phyloP scores from a whole-genome alignment of 2,329 filamentous ascomycete genomes.

The Neospermospora avenae region DNA sequence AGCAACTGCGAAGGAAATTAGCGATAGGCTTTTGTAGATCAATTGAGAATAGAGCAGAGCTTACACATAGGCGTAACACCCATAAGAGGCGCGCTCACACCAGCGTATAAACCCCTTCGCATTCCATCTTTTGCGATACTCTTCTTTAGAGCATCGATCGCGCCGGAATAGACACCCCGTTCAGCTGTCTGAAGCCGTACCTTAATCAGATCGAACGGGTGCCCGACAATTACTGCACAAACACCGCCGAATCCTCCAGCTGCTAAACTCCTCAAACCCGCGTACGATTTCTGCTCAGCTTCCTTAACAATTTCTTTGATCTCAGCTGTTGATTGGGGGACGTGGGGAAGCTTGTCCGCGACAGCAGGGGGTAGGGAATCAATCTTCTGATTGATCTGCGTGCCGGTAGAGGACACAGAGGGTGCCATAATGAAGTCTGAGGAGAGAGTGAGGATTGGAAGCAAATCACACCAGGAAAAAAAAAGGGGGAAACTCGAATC shows the following conservation, averaged over 20 bases:
- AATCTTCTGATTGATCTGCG: constrained; percentile 30
- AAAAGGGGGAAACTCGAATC: neutral
- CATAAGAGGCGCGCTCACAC: constrained; percentile 89
- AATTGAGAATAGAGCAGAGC: constrained; percentile 38
- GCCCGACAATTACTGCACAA: constrained; percentile 89
- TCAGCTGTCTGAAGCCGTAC: constrained; percentile 96
- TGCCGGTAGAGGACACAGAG: constrained; percentile 26
- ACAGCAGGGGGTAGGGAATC: constrained; percentile 29
- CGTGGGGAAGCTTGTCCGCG: constrained; percentile 32
- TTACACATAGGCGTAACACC: constrained; percentile 98
- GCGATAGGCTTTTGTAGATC: neutral
- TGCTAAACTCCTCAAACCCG: constrained; percentile 73
- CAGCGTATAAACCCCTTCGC: constrained; percentile 82
- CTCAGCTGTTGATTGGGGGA: constrained; percentile 34
- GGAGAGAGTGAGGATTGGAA: neutral
- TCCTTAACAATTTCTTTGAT: constrained; percentile 33
- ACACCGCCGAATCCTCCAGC: constrained; percentile 92
- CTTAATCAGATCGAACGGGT: constrained; percentile 97
- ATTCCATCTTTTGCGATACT: constrained; percentile 85
- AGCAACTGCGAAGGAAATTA: constrained; percentile 48
- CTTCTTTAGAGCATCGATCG: constrained; percentile 87
- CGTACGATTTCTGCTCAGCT: constrained; percentile 39
- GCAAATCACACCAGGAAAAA: neutral
- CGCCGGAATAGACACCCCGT: constrained; percentile 84
- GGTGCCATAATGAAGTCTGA: constrained; percentile 22